Conservation (phyloP, 495 filamentous ascomycete species). For the Arthonia radiata region DNA sequence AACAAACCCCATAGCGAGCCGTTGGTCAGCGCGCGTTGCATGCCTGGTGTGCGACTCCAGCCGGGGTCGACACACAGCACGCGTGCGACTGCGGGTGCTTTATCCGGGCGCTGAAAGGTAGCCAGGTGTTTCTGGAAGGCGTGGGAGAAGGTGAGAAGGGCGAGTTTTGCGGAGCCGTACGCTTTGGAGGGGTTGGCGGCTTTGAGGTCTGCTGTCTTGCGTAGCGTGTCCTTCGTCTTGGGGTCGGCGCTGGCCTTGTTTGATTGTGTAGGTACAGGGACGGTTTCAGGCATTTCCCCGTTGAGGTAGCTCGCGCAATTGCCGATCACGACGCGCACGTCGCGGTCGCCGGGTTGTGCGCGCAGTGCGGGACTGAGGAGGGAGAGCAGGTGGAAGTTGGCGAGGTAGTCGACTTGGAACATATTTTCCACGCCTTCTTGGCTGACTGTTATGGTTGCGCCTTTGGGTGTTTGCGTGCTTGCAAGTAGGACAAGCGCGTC, state of each 20-base stretch:
- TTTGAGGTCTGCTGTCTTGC: conserved; percentile 24
- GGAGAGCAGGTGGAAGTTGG: conserved; percentile 82
- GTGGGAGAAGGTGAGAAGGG: conserved; percentile 63
- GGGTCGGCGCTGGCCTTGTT: no score
- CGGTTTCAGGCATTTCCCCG: conserved; percentile 28
- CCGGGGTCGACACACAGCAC: conserved; percentile 76
- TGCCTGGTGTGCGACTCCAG: conserved; percentile 60
- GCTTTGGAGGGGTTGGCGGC: conserved; percentile 15
- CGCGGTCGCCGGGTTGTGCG: conserved; percentile 77
- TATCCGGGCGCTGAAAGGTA: conserved; percentile 57
- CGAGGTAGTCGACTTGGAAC: conserved; percentile 87
- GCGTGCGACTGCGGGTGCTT: conserved; percentile 49
- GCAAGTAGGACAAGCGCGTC: conserved; percentile 84
- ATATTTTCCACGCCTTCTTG: conserved; percentile 62
- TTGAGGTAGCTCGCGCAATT: conserved; percentile 71
- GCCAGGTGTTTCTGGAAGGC: conserved; percentile 78
- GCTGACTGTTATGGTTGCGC: conserved; percentile 20
- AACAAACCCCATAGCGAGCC: conserved; percentile 63
- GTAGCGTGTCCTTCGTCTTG: no score
- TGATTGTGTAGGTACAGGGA: no score
- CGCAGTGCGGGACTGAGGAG: conserved; percentile 71
- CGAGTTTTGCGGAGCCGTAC: conserved; percentile 71
- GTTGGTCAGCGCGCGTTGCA: conserved; percentile 57
- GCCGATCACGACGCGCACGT: conserved; percentile 67
- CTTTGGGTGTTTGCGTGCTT: conserved; percentile 39